Evolutionary conservation across 139 green algal species (phyloP).

Genomic region (Coccomyxa sp.): DNA sequence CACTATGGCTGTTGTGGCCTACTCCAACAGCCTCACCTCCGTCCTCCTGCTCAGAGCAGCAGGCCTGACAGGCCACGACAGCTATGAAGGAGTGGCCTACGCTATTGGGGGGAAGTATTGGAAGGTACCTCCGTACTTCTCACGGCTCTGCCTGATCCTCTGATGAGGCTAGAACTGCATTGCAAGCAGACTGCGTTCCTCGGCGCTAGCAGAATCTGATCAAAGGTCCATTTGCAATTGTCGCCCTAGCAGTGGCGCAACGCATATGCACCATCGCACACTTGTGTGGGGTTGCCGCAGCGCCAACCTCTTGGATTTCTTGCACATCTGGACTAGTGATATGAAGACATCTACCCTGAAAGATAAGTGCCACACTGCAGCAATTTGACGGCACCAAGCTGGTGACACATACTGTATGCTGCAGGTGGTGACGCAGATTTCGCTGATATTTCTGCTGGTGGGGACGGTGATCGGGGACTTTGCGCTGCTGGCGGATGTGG

Average conservation of each 20-base stretch:
- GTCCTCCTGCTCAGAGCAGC: constrained; percentile 58
- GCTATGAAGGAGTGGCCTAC: constrained; percentile 62
- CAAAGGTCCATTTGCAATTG: no score
- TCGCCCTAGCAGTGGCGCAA: no score
- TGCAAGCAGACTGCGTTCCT: constrained; percentile 15
- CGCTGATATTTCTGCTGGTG: constrained; percentile 71
- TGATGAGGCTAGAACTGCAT: neutral
- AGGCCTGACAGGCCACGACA: constrained; percentile 33
- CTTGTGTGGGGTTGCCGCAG: no score
- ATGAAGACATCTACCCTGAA: no score
- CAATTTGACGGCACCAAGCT: no score
- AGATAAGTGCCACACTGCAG: no score
- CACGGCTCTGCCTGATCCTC: neutral
- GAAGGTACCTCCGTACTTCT: constrained; percentile 25
- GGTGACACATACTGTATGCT: no score
- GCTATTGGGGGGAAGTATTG: constrained; percentile 43
- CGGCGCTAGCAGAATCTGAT: neutral
- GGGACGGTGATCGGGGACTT: constrained; percentile 73
- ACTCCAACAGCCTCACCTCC: constrained; percentile 57
- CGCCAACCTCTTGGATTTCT: no score
- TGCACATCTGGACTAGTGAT: no score
- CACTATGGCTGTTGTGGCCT: constrained; percentile 51
- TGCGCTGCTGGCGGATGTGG: constrained; percentile 52
- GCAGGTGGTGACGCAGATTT: constrained; percentile 60
- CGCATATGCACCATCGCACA: no score